A percentile compares a stretch with the other conserved stretches of the same genome.
Evolutionary conservation across 257 asterid genomes (phyloP).

Genomic region (Solanum neorickii): DNA sequence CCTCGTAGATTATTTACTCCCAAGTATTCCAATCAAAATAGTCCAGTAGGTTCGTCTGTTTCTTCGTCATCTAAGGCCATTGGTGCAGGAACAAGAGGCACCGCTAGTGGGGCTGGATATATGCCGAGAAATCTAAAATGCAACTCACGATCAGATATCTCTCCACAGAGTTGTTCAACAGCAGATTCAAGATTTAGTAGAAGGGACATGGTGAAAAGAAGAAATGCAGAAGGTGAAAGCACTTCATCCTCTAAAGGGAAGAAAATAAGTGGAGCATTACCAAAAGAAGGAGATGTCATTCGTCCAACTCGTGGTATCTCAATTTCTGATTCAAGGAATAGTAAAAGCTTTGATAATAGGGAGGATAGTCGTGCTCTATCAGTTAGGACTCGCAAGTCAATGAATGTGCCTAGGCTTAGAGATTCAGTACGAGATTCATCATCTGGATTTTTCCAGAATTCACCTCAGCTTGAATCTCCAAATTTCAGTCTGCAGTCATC

Average conservation of each 20-base stretch:
- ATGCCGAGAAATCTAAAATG: conserved; percentile 34
- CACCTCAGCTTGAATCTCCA: conserved; percentile 15
- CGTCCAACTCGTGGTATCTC: conserved; percentile 32
- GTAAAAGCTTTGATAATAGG: conserved; percentile 17
- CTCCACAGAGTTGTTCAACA: conserved; percentile 10
- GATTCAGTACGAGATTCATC: conserved; percentile 20
- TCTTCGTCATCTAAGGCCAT: conserved; percentile 13
- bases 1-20: neutral
- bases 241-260: conserved; percentile 33
- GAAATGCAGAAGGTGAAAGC: conserved; percentile 44
- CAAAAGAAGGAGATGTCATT: conserved; percentile 3
- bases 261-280: conserved; percentile 2
- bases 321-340: conserved; percentile 24
- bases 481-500: conserved; percentile 17
- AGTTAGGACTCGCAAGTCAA: conserved; percentile 33
- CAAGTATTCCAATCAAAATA: neutral
- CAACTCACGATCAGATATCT: conserved; percentile 28
- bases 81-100: conserved; percentile 11
- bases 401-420: conserved; percentile 21
- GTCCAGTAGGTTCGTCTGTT: neutral
- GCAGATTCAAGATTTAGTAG: conserved; percentile 24
- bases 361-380: conserved; percentile 21
- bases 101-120: conserved; percentile 15
- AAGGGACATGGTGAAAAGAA: conserved; percentile 17
- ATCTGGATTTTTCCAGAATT: conserved; percentile 10